These are phyloP conservation scores for Parietichytrium sp. DNA, from an alignment of 108 stramenopile species.

Conservation along the genomic window DNA sequence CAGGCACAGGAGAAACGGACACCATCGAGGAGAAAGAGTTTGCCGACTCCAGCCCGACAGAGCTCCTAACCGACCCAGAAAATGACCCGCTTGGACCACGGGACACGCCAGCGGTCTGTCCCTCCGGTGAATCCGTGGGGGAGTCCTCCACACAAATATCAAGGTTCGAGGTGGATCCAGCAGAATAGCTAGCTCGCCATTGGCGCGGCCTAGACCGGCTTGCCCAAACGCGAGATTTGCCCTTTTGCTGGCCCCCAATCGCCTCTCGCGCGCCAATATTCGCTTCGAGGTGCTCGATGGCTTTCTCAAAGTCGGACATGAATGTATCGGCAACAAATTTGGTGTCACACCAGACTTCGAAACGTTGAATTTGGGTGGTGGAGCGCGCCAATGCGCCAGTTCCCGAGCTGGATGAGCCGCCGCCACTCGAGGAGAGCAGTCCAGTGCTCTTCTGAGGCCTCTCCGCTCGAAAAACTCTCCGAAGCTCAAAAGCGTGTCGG, in stretches of 20 bases:
- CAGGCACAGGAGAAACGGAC: no score
- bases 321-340: not conserved
- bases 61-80: no score
- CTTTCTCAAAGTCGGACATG: not conserved
- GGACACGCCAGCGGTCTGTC: no score
- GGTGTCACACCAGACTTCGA: slow-evolving; percentile 13
- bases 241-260: not conserved
- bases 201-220: no score
- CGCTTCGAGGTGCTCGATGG: not conserved
- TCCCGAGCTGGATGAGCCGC: no score
- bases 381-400: not conserved
- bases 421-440: not conserved
- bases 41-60: no score
- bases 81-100: no score
- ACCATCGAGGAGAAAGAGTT: no score
- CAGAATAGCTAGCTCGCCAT: no score
- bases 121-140: no score
- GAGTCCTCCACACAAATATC: no score
- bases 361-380: not conserved
- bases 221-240: slow-evolving; percentile 18
- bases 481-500: slow-evolving; percentile 23
- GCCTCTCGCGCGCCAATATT: not conserved
- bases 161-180: no score
- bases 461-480: not conserved
- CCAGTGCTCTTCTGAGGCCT: not conserved